Evolutionary conservation across 345 rosid genomes (phyloP).

Genomic region (Eutrema heterophyllum): DNA sequence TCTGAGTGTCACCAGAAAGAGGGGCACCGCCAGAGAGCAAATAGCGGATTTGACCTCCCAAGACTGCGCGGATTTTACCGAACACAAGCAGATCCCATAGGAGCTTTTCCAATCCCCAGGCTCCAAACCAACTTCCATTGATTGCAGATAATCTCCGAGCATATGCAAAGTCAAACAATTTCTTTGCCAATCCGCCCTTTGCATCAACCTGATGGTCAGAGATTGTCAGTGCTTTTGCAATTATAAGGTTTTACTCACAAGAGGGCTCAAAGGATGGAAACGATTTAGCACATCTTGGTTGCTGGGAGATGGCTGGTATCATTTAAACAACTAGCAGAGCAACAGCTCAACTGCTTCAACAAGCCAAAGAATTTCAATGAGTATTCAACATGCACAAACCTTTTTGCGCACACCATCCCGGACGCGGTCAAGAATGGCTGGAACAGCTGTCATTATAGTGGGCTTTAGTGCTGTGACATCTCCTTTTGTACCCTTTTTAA

Average conservation of each 20-base stretch:
- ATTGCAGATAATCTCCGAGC: conserved; percentile 83
- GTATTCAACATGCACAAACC: conserved; percentile 38
- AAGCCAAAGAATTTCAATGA: background rate
- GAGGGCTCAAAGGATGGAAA: background rate
- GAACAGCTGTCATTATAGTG: conserved; percentile 95
- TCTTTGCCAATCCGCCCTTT: conserved; percentile 78
- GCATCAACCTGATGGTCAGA: conserved; percentile 63
- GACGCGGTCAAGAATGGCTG: conserved; percentile 98
- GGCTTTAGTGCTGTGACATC: conserved; percentile 81
- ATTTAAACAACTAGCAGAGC: conserved; percentile 5
- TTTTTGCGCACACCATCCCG: conserved; percentile 95
- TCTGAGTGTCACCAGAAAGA: conserved; percentile 91
- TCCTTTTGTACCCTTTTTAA: conserved; percentile 85
- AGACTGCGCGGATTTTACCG: conserved; percentile 68
- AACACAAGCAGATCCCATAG: conserved; percentile 89
- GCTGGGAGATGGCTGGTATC: background rate
- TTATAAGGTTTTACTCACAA: background rate
- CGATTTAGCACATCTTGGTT: background rate
- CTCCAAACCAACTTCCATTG: conserved; percentile 97
- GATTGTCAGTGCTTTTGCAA: background rate
- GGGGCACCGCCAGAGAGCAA: conserved; percentile 99
- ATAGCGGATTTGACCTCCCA: conserved; percentile 91
- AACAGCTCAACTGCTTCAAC: background rate
- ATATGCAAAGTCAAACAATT: conserved; percentile 85
- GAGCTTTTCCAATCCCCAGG: conserved; percentile 84